Conservation (phyloP, 83 land plant species). For the Thuja plicata region DNA sequence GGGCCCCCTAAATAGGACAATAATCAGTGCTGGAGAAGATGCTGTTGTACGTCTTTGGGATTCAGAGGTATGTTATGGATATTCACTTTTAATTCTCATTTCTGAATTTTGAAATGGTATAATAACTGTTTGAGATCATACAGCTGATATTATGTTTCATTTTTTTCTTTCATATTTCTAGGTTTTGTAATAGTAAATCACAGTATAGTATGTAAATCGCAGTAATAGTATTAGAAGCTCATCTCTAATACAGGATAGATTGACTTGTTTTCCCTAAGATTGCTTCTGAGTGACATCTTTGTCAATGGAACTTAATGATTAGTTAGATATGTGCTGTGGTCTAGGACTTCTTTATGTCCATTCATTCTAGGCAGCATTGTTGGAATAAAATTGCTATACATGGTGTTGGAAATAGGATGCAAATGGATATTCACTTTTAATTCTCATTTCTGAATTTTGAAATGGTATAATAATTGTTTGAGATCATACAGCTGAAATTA, state of each 20-base stretch:
- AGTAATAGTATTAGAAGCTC: neutral
- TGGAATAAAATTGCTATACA: neutral
- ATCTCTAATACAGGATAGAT: neutral
- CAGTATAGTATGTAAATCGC: too few relatives aligned
- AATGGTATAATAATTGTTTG: neutral
- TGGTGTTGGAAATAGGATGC: neutral
- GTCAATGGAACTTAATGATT: neutral
- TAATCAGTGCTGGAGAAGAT: constrained; percentile 96
- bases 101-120: neutral
- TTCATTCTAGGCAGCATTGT: neutral
- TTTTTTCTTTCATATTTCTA: neutral
- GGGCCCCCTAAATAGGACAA: constrained; percentile 92
- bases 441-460: neutral
- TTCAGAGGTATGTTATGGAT: constrained; percentile 63
- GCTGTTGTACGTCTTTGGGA: constrained; percentile 90
- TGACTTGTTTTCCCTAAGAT: neutral
- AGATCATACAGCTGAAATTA: neutral
- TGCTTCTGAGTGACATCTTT: neutral
- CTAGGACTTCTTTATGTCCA: neutral
- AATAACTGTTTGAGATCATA: neutral
- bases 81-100: neutral
- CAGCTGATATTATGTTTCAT: neutral
- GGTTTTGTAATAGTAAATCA: neutral
- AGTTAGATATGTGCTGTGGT: neutral
- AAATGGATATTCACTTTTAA: neutral